phyloP scores from a whole-genome alignment of 495 filamentous ascomycete genomes.

The Aspergillus campestris region DNA sequence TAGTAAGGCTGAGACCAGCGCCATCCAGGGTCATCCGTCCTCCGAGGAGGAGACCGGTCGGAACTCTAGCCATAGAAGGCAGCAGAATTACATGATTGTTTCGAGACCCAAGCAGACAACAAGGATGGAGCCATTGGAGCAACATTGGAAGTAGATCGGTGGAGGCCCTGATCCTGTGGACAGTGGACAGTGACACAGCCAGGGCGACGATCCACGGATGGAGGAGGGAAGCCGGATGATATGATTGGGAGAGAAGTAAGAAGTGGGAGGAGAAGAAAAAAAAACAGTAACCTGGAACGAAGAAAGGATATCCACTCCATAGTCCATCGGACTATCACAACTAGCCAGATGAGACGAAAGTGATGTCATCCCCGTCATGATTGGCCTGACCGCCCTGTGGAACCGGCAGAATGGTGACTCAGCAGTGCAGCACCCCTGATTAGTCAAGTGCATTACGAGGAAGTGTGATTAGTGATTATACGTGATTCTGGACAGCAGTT shows the following conservation, averaged over 20 bases:
- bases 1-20: too few species aligned
- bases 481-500: too few species aligned
- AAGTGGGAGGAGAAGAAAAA: background rate
- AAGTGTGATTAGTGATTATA: too few species aligned
- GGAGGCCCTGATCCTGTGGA: conserved; percentile 1
- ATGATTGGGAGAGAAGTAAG: conserved; percentile 3
- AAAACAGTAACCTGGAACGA: background rate
- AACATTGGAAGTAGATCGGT: background rate
- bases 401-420: too few species aligned
- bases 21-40: too few species aligned
- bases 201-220: conserved; percentile 13
- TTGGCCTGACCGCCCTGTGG: background rate
- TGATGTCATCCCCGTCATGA: background rate
- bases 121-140: too few species aligned
- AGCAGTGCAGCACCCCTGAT: too few species aligned
- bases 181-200: background rate
- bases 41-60: conserved; percentile 2
- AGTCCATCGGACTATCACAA: too few species aligned
- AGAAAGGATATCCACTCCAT: too few species aligned
- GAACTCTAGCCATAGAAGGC: conserved; percentile 7
- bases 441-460: too few species aligned
- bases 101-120: background rate
- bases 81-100: conserved; percentile 13
- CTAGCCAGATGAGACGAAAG: too few species aligned
- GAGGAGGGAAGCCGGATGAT: background rate